Evolutionary conservation across 352 stramenopile species (phyloP).

Genomic region (Pythium sukuiense): DNA sequence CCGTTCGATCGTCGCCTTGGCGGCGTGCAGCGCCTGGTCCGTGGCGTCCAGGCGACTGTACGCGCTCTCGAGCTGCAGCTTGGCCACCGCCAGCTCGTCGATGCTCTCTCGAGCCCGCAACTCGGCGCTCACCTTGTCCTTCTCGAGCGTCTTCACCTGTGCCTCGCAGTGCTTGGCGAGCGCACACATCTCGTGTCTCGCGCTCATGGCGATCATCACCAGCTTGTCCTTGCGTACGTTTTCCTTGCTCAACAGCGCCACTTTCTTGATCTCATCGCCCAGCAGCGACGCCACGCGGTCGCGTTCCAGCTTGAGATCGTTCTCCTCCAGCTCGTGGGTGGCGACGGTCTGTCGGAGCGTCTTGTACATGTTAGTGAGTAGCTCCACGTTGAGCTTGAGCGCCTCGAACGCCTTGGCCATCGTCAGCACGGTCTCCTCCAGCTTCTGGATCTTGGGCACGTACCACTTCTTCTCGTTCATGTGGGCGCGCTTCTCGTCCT

Average conservation of each 20-base stretch:
- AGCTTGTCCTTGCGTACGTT: conserved; percentile 75
- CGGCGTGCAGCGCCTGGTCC: conserved; percentile 27
- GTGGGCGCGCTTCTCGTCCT: conserved; percentile 64
- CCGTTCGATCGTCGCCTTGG: conserved; percentile 30
- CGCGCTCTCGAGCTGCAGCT: conserved; percentile 49
- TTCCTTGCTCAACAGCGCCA: conserved; percentile 66
- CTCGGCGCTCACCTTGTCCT: conserved; percentile 28
- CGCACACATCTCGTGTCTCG: conserved; percentile 68
- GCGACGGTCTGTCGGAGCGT: conserved; percentile 44
- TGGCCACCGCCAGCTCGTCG: conserved; percentile 37
- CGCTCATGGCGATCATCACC: conserved; percentile 73
- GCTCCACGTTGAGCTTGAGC: conserved; percentile 80
- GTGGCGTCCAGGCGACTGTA: conserved; percentile 46
- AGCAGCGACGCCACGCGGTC: conserved; percentile 51
- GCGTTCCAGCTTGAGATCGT: conserved; percentile 62
- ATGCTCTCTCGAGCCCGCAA: conserved; percentile 33
- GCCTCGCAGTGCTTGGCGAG: conserved; percentile 47
- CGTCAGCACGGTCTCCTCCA: conserved; percentile 63
- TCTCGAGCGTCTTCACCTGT: conserved; percentile 33
- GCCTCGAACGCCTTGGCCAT: conserved; percentile 66
- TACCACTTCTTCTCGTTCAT: conserved; percentile 69
- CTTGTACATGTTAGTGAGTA: conserved; percentile 90
- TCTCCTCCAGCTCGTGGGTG: conserved; percentile 56
- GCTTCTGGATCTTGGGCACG: conserved; percentile 72
- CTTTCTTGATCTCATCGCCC: conserved; percentile 73